Evolutionary conservation across 1,139 yeast species (phyloP).

Genomic region (Diutina catenulata): DNA sequence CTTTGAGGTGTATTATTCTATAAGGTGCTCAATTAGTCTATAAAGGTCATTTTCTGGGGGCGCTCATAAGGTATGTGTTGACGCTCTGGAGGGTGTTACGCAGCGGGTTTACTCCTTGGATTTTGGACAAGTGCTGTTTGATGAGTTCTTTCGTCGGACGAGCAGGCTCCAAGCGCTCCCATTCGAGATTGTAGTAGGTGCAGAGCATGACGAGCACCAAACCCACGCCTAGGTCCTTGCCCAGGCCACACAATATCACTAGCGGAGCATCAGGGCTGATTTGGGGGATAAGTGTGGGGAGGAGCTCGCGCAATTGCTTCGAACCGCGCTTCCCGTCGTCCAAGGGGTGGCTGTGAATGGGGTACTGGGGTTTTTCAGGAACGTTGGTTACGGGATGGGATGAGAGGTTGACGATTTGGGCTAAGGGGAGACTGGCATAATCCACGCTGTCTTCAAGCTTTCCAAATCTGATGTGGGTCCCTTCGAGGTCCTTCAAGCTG

Average conservation of each 20-base stretch:
- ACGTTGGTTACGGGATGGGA: background rate
- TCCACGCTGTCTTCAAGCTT: too few species aligned
- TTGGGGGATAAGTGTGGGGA: constrained; percentile 23
- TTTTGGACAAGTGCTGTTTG: constrained; percentile 41
- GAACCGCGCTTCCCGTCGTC: constrained; percentile 53
- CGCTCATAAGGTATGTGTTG: constrained; percentile 33
- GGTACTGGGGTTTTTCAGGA: background rate
- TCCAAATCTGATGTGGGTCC: too few species aligned
- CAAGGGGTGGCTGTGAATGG: background rate
- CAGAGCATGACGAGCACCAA: constrained; percentile 43
- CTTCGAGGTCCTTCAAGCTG: too few species aligned
- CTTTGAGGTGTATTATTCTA: too few species aligned
- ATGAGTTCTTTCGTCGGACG: constrained; percentile 39
- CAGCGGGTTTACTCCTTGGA: constrained; percentile 59
- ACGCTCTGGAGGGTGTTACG: constrained; percentile 64
- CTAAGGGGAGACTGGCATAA: background rate
- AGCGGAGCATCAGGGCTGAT: background rate
- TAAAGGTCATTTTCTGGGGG: too few species aligned
- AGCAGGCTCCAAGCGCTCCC: constrained; percentile 15
- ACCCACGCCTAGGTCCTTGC: constrained; percentile 56
- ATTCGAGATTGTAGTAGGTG: constrained; percentile 28
- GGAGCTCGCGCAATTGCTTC: constrained; percentile 33
- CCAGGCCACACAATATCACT: constrained; percentile 49
- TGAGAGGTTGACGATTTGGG: background rate
- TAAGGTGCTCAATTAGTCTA: too few species aligned